Evolutionary conservation across 352 stramenopile genomes (phyloP).

Genomic region (Phytophthora lateralis): DNA sequence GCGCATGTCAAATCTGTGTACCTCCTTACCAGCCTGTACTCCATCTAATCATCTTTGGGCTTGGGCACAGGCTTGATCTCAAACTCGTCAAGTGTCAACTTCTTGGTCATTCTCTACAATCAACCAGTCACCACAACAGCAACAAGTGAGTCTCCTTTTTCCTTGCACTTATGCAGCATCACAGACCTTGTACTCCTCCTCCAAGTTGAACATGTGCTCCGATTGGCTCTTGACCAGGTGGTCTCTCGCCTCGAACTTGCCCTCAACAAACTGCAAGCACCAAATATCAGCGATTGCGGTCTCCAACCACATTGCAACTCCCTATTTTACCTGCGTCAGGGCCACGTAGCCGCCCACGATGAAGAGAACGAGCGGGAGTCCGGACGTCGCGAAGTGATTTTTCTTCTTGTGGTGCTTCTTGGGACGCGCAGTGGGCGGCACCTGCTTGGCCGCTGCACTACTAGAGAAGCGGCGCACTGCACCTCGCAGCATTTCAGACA

Average conservation of each 20-base stretch:
- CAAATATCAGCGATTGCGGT: not conserved
- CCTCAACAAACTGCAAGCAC: slow-evolving; percentile 68
- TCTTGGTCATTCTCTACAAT: slow-evolving; percentile 85
- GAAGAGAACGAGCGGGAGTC: slow-evolving; percentile 82
- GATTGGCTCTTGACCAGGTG: slow-evolving; percentile 86
- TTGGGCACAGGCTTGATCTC: slow-evolving; percentile 86
- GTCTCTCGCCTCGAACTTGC: slow-evolving; percentile 84
- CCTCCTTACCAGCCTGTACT: not conserved
- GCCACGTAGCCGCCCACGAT: slow-evolving; percentile 78
- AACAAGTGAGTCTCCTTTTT: slow-evolving; percentile 1
- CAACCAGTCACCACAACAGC: not conserved
- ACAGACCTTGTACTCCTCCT: slow-evolving; percentile 86
- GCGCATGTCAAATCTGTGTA: not conserved
- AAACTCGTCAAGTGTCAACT: slow-evolving; percentile 83
- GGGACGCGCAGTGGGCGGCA: not conserved
- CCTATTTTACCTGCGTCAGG: slow-evolving; percentile 66
- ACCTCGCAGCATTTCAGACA: slow-evolving; percentile 33
- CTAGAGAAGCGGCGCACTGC: slow-evolving; percentile 29
- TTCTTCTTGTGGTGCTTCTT: slow-evolving; percentile 62
- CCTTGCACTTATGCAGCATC: not conserved
- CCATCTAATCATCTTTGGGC: slow-evolving; percentile 41
- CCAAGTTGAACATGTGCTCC: slow-evolving; percentile 78
- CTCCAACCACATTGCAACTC: not conserved
- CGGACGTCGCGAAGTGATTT: slow-evolving; percentile 68
- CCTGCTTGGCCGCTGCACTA: slow-evolving; percentile 22